phyloP scores from a whole-genome alignment of 2,329 filamentous ascomycete genomes.

The Phialocephala sp. region DNA sequence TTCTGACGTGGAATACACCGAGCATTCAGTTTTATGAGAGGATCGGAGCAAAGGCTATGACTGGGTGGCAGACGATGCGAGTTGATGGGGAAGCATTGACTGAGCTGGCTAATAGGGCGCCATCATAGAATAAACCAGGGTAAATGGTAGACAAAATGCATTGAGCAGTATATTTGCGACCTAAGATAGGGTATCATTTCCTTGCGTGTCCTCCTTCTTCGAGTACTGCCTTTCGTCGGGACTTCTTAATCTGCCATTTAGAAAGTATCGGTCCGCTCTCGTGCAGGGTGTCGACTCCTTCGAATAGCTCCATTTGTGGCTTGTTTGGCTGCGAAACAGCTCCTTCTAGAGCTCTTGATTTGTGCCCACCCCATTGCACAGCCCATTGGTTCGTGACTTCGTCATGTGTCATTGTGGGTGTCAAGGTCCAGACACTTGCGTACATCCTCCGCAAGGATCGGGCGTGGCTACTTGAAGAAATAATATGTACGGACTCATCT shows the following conservation, averaged over 20 bases:
- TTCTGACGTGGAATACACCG: slow-evolving; percentile 91
- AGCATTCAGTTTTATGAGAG: slow-evolving; percentile 85
- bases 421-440: slow-evolving; percentile 50
- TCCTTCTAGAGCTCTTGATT: slow-evolving; percentile 42
- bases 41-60: slow-evolving; percentile 68
- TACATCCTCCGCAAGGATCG: slow-evolving; percentile 57
- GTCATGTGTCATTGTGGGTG: slow-evolving; percentile 49
- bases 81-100: slow-evolving; percentile 70
- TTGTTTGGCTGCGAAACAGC: slow-evolving; percentile 34
- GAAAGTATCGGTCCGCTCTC: not conserved
- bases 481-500: not conserved
- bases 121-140: slow-evolving; percentile 10
- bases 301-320: slow-evolving; percentile 53
- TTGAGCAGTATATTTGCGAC: not conserved
- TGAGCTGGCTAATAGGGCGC: slow-evolving; percentile 54
- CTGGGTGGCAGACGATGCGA: slow-evolving; percentile 77
- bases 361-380: slow-evolving; percentile 53
- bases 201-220: not conserved
- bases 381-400: slow-evolving; percentile 39
- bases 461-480: not conserved
- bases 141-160: slow-evolving; percentile 8
- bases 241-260: not conserved
- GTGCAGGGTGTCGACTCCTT: slow-evolving; percentile 39
- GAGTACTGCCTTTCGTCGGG: not conserved
- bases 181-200: not conserved